Evolutionary conservation across 768 basidiomycete species (phyloP).

Genomic region (Termitomyces sp.): DNA sequence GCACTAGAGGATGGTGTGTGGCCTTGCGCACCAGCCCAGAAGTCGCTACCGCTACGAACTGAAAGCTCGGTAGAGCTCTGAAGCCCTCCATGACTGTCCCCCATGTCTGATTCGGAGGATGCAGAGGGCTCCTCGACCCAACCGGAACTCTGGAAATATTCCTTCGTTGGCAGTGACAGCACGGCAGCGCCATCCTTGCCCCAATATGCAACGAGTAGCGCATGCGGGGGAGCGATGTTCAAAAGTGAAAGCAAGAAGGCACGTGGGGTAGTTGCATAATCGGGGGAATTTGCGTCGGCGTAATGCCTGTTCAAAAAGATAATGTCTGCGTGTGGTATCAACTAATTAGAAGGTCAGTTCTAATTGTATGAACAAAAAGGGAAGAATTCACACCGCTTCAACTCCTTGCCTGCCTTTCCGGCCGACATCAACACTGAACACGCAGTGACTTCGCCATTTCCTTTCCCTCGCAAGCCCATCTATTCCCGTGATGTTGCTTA

Average conservation of each 20-base stretch:
- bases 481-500: slow-evolving; percentile 71
- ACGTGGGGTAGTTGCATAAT: slow-evolving; percentile 61
- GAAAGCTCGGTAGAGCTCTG: slow-evolving; percentile 31
- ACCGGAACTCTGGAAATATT: slow-evolving; percentile 82
- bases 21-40: slow-evolving; percentile 61
- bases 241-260: slow-evolving; percentile 73
- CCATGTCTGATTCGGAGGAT: slow-evolving; percentile 13
- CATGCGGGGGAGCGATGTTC: slow-evolving; percentile 61
- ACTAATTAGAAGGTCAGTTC: slow-evolving; percentile 31
- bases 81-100: slow-evolving; percentile 11
- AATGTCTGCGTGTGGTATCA: slow-evolving; percentile 78
- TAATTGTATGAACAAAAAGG: background rate
- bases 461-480: slow-evolving; percentile 80
- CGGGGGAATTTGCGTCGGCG: slow-evolving; percentile 53
- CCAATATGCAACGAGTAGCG: slow-evolving; percentile 79
- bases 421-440: slow-evolving; percentile 77
- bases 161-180: slow-evolving; percentile 73
- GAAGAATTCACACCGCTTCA: slow-evolving; percentile 56
- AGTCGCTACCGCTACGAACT: slow-evolving; percentile 67
- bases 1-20: slow-evolving; percentile 51
- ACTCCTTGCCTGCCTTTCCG: slow-evolving; percentile 70
- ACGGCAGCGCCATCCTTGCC: slow-evolving; percentile 76
- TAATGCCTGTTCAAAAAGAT: slow-evolving; percentile 75
- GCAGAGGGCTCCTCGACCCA: slow-evolving; percentile 57
- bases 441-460: slow-evolving; percentile 78